These are phyloP conservation scores for Mikania micrantha DNA, from an alignment of 129 eudicot species.

Conservation along the genomic window DNA sequence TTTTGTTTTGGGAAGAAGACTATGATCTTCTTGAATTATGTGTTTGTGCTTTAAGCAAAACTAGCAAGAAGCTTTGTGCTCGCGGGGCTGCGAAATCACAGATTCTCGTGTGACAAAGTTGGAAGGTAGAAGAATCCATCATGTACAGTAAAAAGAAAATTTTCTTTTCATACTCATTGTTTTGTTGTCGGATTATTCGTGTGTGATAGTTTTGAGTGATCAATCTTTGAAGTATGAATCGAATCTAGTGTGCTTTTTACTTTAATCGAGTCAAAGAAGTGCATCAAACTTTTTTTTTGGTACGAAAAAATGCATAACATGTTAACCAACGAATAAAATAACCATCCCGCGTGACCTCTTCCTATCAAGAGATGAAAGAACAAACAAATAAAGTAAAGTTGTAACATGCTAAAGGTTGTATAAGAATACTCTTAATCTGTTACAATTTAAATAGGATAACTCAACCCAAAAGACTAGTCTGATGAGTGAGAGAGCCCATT, in stretches of 20 bases:
- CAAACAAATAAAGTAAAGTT: constrained; percentile 21
- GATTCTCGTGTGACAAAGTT: constrained; percentile 58
- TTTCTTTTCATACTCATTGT: background rate
- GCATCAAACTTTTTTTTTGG: too few relatives aligned
- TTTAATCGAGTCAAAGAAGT: background rate
- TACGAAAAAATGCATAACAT: background rate
- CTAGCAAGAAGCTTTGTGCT: constrained; percentile 63
- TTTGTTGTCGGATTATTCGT: constrained; percentile 19
- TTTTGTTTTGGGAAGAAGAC: constrained; percentile 86
- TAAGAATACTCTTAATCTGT: background rate
- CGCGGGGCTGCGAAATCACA: constrained; percentile 86
- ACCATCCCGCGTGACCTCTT: background rate
- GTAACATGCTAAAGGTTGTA: background rate
- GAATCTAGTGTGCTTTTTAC: background rate
- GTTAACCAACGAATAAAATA: background rate
- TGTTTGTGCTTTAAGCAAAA: constrained; percentile 70
- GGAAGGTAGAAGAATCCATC: constrained; percentile 9
- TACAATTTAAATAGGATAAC: too few relatives aligned
- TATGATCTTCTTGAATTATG: constrained; percentile 90
- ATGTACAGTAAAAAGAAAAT: constrained; percentile 25
- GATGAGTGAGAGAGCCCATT: too few relatives aligned
- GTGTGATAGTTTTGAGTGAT: constrained; percentile 18
- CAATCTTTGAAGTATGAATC: background rate
- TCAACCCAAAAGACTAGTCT: too few relatives aligned
- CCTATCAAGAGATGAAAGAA: constrained; percentile 15